Evolutionary conservation across 129 eudicot genomes (phyloP), one percentile per base, ranked within the genome.

Genomic region (Scalesia atractyloides): DNA sequence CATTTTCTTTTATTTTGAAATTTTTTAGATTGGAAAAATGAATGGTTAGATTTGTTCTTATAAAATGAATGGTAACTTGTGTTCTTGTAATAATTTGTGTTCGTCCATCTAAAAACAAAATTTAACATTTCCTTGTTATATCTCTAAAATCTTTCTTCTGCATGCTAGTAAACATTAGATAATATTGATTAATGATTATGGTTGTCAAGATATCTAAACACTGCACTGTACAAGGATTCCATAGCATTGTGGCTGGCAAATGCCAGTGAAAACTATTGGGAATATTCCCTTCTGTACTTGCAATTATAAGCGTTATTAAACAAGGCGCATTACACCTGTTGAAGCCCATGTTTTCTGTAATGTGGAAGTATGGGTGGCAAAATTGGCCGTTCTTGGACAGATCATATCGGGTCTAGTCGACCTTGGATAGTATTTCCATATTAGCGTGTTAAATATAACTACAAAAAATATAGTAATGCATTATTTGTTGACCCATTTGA

Each of bases 401-500:
- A 18, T 18, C 18, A 3, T 30, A 30, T 30, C 34, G 34, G n/a
- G n/a, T n/a, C n/a, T n/a, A n/a, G n/a, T n/a, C n/a, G n/a, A n/a
- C n/a, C n/a, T n/a, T n/a, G n/a, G n/a, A n/a, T n/a, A n/a, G n/a
- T n/a, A n/a, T n/a, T n/a, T n/a, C n/a, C n/a, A n/a, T n/a, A n/a
- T n/a, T n/a, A n/a, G n/a, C n/a, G n/a, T n/a, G n/a, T n/a, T n/a
- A n/a, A n/a, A n/a, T n/a, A n/a, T n/a, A n/a, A n/a, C n/a, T n/a
- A n/a, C n/a, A n/a, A n/a, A n/a, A n/a, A n/a, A n/a, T n/a, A n/a
- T n/a, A n/a, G n/a, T n/a, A n/a, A n/a, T n/a, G n/a, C n/a, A n/a
- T 30, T 63, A 63, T 63, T 37, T 63, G 30, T 37, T 63, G 68
- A 13, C 43, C 66, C 19, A 30, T 26, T 58, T 60, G 44, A 18